phyloP scores from a whole-genome alignment of 192 early-diverging fungal genomes.

The Pecoramyces ruminantium region DNA sequence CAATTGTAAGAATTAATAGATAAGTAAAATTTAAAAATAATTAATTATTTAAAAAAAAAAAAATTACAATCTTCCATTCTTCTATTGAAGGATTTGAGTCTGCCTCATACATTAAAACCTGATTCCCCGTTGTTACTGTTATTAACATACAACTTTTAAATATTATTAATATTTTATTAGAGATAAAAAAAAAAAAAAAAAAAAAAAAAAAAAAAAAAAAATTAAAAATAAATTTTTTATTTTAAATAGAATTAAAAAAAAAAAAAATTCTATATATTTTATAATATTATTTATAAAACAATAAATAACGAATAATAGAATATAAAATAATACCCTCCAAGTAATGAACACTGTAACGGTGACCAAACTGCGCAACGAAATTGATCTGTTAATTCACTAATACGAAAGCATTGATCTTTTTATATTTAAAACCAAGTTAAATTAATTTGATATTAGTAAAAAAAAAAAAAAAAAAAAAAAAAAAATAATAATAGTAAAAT shows the following conservation, averaged over 20 bases:
- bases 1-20: too few species aligned
- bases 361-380: not conserved
- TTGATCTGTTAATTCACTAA: not conserved
- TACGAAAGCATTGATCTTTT: not conserved
- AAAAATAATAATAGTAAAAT: too few species aligned
- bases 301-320: too few species aligned
- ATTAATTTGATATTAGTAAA: too few species aligned
- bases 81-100: not conserved
- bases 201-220: not conserved
- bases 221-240: too few species aligned
- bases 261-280: not conserved
- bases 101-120: not conserved
- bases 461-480: too few species aligned
- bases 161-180: not conserved
- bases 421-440: too few species aligned
- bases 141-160: not conserved
- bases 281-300: too few species aligned
- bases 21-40: too few species aligned
- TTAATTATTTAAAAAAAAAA: too few species aligned
- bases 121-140: not conserved
- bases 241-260: too few species aligned
- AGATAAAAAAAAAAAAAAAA: not conserved
- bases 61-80: not conserved
- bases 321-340: not conserved
- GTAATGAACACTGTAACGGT: not conserved